Base-by-base conservation (phyloP, 2,329 filamentous ascomycete species). In the Ilyonectria sp. region DNA sequence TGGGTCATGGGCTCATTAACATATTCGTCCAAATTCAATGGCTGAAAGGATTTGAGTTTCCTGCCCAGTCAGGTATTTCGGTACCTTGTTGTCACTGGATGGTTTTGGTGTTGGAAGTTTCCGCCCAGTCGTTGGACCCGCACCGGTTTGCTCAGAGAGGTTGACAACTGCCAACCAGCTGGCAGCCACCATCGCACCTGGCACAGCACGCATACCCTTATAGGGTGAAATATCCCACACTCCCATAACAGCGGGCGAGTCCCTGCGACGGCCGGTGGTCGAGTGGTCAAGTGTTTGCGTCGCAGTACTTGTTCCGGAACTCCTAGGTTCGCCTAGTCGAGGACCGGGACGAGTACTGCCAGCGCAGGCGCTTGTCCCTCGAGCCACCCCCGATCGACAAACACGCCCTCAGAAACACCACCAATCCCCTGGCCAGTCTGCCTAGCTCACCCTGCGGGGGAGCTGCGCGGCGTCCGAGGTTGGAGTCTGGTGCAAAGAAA, bases 401-500 rank as follows among this genome's bases (percentile, higher is more conserved):
- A 11, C 35, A 40, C 55, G 29, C 44, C 62, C 63, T 75, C 74
- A 75, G 73, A 75, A 17, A 73, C 74, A 61, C 61, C 61, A 56
- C 70, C 65, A 60, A 50, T 2, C 71, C 74, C 74, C 74, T 74
- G 68, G 69, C 57, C 29, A 35, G 29, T 21, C 21, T 9, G 44
- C 26, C n/a, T 44, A 44, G 33, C 60, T 46, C 35, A 21, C 15
- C n/a, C 15, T 33, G 21, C 37, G 29, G 44, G 57, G 46, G 50
- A 44, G 29, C 23, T 63, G 23, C 58, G 46, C 19, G 19, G 55
- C 54, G 37, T 59, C 68, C 73, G 74, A 76, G 75, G 72, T 47
- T 63, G 71, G 56, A 23, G 52, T 53, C 33, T 23, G 57, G 69
- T 56, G 74, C 74, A 77, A 77, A 78, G n/a, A 74, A 78, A 67